Evolutionary conservation across 495 filamentous ascomycete genomes (phyloP).

Genomic region (Penicillium herquei): DNA sequence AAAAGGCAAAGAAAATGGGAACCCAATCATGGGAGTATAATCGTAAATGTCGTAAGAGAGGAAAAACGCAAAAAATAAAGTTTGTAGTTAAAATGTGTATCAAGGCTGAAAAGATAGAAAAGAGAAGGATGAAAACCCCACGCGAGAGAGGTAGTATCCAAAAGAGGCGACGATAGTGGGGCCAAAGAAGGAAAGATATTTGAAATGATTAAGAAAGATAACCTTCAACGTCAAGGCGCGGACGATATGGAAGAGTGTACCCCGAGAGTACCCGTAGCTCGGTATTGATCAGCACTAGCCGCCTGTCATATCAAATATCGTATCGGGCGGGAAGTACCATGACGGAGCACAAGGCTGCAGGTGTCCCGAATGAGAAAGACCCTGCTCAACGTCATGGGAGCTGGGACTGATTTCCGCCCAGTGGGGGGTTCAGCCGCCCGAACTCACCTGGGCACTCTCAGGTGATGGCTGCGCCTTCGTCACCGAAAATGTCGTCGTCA

Average conservation of each 20-base stretch:
- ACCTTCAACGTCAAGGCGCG: not conserved
- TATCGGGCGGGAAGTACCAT: constrained; percentile 8
- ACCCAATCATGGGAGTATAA: not conserved
- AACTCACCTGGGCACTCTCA: constrained; percentile 6
- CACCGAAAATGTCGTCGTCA: constrained; percentile 50
- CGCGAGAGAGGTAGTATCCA: not conserved
- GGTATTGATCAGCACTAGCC: constrained; percentile 15
- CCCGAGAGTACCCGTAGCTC: not conserved
- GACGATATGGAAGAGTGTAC: not conserved
- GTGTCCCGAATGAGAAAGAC: constrained; percentile 15
- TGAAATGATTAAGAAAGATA: no score
- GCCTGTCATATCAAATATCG: constrained; percentile 23
- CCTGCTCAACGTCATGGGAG: constrained; percentile 11
- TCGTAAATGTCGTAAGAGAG: constrained; percentile 3
- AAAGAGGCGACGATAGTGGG: not conserved
- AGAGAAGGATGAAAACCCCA: not conserved
- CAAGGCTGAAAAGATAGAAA: constrained; percentile 5
- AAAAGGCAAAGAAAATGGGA: not conserved
- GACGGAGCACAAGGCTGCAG: constrained; percentile 20
- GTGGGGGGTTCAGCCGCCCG: constrained; percentile 17
- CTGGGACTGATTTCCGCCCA: not conserved
- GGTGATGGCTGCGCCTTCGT: constrained; percentile 26
- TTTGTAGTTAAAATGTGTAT: constrained; percentile 7
- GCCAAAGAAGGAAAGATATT: not conserved
- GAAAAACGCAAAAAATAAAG: constrained; percentile 1